phyloP scores from a whole-genome alignment of 2,329 filamentous ascomycete species.

The Dothistroma septosporum region DNA sequence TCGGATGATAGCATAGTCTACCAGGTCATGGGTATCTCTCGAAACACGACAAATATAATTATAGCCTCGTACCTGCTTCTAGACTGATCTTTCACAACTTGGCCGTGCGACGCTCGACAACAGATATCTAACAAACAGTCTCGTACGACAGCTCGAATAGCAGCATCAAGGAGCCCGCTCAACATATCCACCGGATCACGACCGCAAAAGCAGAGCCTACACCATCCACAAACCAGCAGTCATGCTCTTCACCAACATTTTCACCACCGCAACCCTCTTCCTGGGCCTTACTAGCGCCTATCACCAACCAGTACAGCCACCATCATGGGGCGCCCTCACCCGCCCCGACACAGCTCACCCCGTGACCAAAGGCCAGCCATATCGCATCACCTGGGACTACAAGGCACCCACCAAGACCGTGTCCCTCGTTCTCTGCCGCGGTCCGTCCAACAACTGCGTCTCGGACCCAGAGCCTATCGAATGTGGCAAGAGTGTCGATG shows the following conservation, averaged over 20 bases:
- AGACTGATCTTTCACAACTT: not conserved
- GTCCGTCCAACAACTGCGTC: conserved; percentile 9
- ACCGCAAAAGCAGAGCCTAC: not conserved
- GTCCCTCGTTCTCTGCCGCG: conserved; percentile 15
- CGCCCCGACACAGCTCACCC: conserved; percentile 8
- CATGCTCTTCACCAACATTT: not conserved
- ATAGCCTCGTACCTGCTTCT: not conserved
- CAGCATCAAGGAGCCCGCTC: not conserved
- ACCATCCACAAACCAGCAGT: not conserved
- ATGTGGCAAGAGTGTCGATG: not conserved
- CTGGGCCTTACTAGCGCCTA: conserved; percentile 8
- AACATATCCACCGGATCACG: not conserved
- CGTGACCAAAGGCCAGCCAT: conserved; percentile 10
- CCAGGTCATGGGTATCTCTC: not conserved
- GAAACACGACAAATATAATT: not conserved
- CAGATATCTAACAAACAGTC: not conserved
- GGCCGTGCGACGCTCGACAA: not conserved
- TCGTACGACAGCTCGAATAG: not conserved
- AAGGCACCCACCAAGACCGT: conserved; percentile 6
- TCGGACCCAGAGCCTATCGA: conserved; percentile 7
- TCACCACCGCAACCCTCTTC: not conserved
- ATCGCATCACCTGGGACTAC: conserved; percentile 13
- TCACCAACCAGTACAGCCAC: conserved; percentile 5
- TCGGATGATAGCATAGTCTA: not conserved
- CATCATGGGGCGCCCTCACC: conserved; percentile 12